Evolutionary conservation across 139 green algal genomes (phyloP).

Genomic region (Ostreobium quekettii): DNA sequence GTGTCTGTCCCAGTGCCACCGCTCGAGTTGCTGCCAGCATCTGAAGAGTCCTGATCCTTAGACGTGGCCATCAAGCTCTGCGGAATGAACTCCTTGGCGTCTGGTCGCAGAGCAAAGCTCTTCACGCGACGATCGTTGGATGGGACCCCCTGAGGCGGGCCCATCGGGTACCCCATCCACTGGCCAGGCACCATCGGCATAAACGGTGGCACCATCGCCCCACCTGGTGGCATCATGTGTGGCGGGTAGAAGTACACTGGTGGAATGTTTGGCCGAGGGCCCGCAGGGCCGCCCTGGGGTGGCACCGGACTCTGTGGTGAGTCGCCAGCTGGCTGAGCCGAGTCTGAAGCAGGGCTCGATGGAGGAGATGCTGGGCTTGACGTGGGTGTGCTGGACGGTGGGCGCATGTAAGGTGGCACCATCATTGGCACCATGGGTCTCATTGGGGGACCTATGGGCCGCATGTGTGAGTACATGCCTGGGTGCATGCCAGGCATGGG

Average conservation of each 20-base stretch:
- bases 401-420: conserved; percentile 1
- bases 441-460: not conserved
- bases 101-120: conserved; percentile 14
- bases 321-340: too few relatives aligned
- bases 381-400: not conserved
- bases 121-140: not conserved
- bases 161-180: conserved; percentile 7
- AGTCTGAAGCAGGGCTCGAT: too few relatives aligned
- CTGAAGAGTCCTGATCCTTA: too few relatives aligned
- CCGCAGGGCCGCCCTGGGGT: too few relatives aligned
- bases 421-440: not conserved
- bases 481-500: not conserved
- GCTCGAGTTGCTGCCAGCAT: too few relatives aligned
- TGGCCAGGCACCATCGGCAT: conserved; percentile 10
- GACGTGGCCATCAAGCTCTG: conserved; percentile 14
- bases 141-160: not conserved
- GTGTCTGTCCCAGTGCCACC: too few relatives aligned
- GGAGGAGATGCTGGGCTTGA: not conserved
- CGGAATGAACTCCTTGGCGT: conserved; percentile 17
- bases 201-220: conserved; percentile 5
- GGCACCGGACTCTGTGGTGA: too few relatives aligned
- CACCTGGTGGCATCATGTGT: conserved; percentile 13
- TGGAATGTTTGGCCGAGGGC: too few relatives aligned
- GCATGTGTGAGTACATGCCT: not conserved
- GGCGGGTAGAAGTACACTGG: conserved; percentile 10